A percentile compares a stretch with the other conserved stretches of the same genome.
phyloP scores from a whole-genome alignment of 306 rosid species.

The Datisca glomerata region DNA sequence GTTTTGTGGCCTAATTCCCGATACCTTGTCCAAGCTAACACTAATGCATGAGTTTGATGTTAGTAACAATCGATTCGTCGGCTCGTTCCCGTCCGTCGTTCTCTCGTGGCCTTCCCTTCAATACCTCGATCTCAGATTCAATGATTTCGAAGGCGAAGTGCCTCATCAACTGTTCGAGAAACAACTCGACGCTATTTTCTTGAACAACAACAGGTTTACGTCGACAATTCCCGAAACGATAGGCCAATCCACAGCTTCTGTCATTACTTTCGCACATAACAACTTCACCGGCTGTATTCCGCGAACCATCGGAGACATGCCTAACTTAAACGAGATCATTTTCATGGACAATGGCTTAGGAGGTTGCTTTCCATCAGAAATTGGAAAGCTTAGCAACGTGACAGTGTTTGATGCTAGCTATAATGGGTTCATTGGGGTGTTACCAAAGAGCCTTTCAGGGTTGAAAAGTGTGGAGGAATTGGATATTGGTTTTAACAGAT shows the following conservation, averaged over 20 bases:
- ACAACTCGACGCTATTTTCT: conserved; percentile 24
- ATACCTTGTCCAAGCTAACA: conserved; percentile 28
- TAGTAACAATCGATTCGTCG: conserved; percentile 79
- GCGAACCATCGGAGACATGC: conserved; percentile 36
- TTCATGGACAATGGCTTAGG: conserved; percentile 34
- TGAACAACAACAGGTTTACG: conserved; percentile 32
- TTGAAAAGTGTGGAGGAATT: conserved; percentile 22
- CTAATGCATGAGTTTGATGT: conserved; percentile 48
- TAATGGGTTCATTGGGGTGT: conserved; percentile 37
- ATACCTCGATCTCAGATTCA: conserved; percentile 54
- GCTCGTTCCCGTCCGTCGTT: conserved; percentile 40
- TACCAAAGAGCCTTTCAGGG: conserved; percentile 27
- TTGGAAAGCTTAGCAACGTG: conserved; percentile 26
- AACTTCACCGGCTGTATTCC: conserved; percentile 62
- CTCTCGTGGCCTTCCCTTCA: conserved; percentile 22
- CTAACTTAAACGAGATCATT: conserved; percentile 41
- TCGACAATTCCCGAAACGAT: conserved; percentile 19
- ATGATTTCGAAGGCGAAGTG: conserved; percentile 58
- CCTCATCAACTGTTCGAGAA: conserved; percentile 39
- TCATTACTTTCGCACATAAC: conserved; percentile 50
- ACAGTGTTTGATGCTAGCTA: conserved; percentile 33
- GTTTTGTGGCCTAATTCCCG: conserved; percentile 64
- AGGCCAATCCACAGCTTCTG: conserved; percentile 48
- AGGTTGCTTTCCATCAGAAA: conserved; percentile 65
- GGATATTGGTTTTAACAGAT: conserved; percentile 30